A percentile compares a stretch with the other conserved stretches of the same genome.
These are phyloP conservation scores for Hyphopichia fennica DNA, from an alignment of 1,139 yeast genomes.

Conservation along the genomic window DNA sequence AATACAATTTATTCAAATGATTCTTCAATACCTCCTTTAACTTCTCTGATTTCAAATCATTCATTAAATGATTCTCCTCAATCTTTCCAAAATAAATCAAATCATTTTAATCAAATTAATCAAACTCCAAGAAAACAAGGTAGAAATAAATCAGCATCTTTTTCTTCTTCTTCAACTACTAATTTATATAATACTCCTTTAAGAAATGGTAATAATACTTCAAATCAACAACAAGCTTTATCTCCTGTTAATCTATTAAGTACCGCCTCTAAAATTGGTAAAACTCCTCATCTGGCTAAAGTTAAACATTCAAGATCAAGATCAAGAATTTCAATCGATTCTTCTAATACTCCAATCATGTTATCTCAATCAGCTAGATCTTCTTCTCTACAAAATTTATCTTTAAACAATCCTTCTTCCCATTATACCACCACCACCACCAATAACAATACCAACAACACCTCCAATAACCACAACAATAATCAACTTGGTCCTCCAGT, in stretches of 20 bases:
- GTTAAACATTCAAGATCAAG: constrained; percentile 41
- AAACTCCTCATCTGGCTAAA: constrained; percentile 30
- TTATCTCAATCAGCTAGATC: constrained; percentile 3
- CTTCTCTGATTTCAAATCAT: constrained; percentile 36
- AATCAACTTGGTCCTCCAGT: background rate
- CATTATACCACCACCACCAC: background rate
- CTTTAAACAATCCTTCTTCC: background rate
- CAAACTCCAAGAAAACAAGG: constrained; percentile 13
- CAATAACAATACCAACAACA: no score
- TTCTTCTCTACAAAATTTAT: constrained; percentile 5
- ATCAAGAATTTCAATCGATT: constrained; percentile 41
- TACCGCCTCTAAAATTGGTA: constrained; percentile 25
- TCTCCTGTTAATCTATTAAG: constrained; percentile 24
- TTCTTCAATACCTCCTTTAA: constrained; percentile 37
- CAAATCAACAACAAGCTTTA: constrained; percentile 7
- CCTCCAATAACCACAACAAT: background rate
- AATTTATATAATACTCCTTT: constrained; percentile 33
- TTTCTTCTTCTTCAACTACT: constrained; percentile 18
- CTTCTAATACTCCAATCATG: constrained; percentile 12
- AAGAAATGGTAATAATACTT: constrained; percentile 16
- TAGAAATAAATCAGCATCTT: constrained; percentile 33
- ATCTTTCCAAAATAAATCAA: background rate
- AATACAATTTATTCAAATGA: constrained; percentile 47
- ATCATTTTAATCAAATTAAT: background rate
- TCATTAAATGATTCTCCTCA: constrained; percentile 34